These are phyloP conservation scores for Cruciata laevipes DNA, from an alignment of 257 asterid genomes.

Conservation along the genomic window DNA sequence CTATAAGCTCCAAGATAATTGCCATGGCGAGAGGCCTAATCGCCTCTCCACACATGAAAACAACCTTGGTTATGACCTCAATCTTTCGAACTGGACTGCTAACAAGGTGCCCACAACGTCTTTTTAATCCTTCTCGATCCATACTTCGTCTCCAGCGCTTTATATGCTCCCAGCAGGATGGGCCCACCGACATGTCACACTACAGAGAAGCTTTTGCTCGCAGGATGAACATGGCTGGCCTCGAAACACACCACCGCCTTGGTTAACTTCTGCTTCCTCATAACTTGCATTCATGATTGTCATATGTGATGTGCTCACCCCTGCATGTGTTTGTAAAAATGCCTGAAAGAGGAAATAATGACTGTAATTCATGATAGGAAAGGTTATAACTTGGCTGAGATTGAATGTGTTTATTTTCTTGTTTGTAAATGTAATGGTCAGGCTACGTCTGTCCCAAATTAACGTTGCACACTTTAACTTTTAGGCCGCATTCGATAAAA, in stretches of 20 bases:
- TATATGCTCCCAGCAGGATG: slow-evolving; percentile 28
- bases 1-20: background rate
- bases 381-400: background rate
- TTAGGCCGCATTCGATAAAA: too few species aligned
- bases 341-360: background rate
- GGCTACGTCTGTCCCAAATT: background rate
- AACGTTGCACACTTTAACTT: background rate
- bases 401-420: background rate
- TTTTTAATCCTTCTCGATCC: background rate
- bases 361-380: background rate
- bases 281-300: background rate
- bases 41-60: slow-evolving; percentile 12
- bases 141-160: slow-evolving; percentile 19
- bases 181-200: slow-evolving; percentile 26
- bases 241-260: slow-evolving; percentile 69
- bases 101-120: background rate
- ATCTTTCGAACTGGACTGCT: slow-evolving; percentile 12
- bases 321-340: background rate
- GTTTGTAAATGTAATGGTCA: background rate
- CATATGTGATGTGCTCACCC: background rate
- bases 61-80: slow-evolving; percentile 15
- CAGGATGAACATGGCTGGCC: slow-evolving; percentile 78
- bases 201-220: slow-evolving; percentile 49
- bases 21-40: slow-evolving; percentile 29
- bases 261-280: slow-evolving; percentile 31